A percentile compares a stretch with the other conserved stretches of the same genome.
These are phyloP conservation scores for Entomortierella lignicola DNA, from an alignment of 192 early-diverging fungal species.

Conservation along the genomic window DNA sequence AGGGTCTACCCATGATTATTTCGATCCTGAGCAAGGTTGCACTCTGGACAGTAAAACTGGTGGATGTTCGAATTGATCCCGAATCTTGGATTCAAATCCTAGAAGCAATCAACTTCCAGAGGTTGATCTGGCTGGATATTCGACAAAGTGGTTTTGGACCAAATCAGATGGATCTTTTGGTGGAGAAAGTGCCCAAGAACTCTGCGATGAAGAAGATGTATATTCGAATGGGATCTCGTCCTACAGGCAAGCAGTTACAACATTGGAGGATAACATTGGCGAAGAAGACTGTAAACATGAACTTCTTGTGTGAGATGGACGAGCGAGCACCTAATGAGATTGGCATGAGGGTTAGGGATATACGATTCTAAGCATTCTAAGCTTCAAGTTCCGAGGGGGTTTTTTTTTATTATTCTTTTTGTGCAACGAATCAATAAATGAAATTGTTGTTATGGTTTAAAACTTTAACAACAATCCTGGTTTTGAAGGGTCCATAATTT, in stretches of 20 bases:
- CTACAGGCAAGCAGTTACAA: not conserved
- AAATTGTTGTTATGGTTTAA: too few relatives aligned
- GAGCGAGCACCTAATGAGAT: not conserved
- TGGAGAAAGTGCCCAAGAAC: not conserved
- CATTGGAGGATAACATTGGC: not conserved
- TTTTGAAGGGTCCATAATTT: too few relatives aligned
- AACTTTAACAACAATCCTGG: too few relatives aligned
- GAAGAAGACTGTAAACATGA: not conserved
- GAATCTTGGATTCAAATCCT: not conserved
- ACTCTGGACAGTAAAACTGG: not conserved
- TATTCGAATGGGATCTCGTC: not conserved
- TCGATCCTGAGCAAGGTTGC: not conserved
- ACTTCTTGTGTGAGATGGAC: conserved; percentile 4
- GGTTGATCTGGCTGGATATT: not conserved
- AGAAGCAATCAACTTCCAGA: not conserved
- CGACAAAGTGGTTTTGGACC: not conserved
- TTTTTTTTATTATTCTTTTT: too few relatives aligned
- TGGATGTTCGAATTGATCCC: not conserved
- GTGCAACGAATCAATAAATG: too few relatives aligned
- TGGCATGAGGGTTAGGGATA: not conserved
- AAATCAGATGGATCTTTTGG: not conserved
- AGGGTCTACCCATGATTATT: not conserved
- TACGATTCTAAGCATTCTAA: not conserved
- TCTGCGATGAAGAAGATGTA: not conserved
- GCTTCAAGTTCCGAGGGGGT: too few relatives aligned